phyloP scores from a whole-genome alignment of 495 filamentous ascomycete species.

The Penicillium tannophilum region DNA sequence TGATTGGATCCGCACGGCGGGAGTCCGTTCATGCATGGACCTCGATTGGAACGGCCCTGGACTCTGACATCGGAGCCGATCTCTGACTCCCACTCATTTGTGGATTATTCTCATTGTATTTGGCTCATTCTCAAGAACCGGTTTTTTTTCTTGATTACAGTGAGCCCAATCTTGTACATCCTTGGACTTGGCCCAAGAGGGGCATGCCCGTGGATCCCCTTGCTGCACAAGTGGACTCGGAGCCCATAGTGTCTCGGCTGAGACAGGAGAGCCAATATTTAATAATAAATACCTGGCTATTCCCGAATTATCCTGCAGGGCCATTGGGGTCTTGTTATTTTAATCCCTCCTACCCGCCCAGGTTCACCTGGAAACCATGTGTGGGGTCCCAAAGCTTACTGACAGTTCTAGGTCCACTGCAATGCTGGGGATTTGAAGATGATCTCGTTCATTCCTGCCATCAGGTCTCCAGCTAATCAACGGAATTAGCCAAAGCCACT shows the following conservation, averaged over 20 bases:
- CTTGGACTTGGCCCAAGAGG: conserved; percentile 3
- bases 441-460: background rate
- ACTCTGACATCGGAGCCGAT: conserved; percentile 2
- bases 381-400: background rate
- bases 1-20: conserved; percentile 8
- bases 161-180: background rate
- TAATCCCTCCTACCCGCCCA: background rate
- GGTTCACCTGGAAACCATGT: background rate
- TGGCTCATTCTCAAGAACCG: background rate
- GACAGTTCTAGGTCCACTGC: background rate
- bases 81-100: background rate
- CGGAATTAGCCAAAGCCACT: background rate
- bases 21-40: conserved; percentile 5
- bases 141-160: background rate
- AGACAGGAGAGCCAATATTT: conserved; percentile 3
- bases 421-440: background rate
- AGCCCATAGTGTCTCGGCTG: conserved; percentile 2
- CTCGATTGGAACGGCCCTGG: conserved; percentile 1
- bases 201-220: conserved; percentile 10
- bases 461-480: background rate
- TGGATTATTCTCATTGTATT: background rate
- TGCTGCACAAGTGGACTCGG: conserved; percentile 3
- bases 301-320: background rate
- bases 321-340: background rate
- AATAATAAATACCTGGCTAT: conserved; percentile 5